Evolutionary conservation across 495 filamentous ascomycete species (phyloP).

Genomic region (Podospora fimiseda): DNA sequence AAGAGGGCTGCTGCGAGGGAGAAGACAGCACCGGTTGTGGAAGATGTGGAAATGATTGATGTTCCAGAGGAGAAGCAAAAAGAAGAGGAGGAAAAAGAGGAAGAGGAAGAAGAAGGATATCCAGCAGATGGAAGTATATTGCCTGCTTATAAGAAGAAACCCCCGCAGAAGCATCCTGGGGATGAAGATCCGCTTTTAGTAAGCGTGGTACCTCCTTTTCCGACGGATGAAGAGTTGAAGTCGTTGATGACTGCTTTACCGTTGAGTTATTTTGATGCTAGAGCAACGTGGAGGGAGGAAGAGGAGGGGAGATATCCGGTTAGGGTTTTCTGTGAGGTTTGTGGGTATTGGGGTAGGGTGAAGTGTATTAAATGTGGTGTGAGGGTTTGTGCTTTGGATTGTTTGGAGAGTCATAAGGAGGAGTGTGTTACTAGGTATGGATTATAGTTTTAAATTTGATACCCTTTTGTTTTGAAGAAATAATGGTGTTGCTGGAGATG

Average conservation of each 20-base stretch:
- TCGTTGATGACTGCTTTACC: conserved; percentile 64
- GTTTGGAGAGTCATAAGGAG: conserved; percentile 72
- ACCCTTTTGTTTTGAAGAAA: too few relatives aligned
- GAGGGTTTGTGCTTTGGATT: conserved; percentile 75
- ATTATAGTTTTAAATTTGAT: conserved; percentile 31
- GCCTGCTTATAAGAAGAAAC: conserved; percentile 21
- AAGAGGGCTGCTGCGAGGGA: conserved; percentile 23
- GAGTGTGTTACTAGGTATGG: conserved; percentile 64
- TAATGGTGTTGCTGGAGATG: too few relatives aligned
- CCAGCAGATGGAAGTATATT: conserved; percentile 27
- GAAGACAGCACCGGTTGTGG: conserved; percentile 12
- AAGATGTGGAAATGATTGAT: conserved; percentile 4
- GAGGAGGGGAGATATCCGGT: conserved; percentile 44
- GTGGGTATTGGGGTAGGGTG: conserved; percentile 87
- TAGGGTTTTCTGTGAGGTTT: conserved; percentile 76
- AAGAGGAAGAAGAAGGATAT: conserved; percentile 17
- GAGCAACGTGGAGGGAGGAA: conserved; percentile 45
- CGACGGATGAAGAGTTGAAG: conserved; percentile 61
- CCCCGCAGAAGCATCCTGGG: conserved; percentile 33
- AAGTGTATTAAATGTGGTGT: conserved; percentile 78
- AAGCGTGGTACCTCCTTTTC: conserved; percentile 56
- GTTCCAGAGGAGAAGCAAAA: conserved; percentile 4
- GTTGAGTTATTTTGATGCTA: conserved; percentile 70
- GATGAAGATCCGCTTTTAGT: conserved; percentile 59
- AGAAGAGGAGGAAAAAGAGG: conserved; percentile 24